Percentiles rank a stretch among this genome's conserved stretches.
phyloP scores from a whole-genome alignment of 192 early-diverging fungal species.

The Anaeromyces robustus region DNA sequence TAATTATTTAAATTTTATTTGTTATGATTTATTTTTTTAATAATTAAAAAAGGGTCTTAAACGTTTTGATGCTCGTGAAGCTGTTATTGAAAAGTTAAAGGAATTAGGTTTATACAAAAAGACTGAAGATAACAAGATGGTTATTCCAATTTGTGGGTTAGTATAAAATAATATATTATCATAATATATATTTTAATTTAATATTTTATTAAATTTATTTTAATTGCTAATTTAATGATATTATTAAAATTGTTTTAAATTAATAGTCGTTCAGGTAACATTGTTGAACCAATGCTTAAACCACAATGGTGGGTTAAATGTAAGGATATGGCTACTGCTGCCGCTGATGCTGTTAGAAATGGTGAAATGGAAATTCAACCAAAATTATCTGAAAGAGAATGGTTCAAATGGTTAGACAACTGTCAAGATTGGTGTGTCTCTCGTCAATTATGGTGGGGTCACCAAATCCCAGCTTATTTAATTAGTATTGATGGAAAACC shows the following conservation, averaged over 20 bases:
- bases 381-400: slow-evolving; percentile 73
- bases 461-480: slow-evolving; percentile 89
- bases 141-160: slow-evolving; percentile 67
- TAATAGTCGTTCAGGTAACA: slow-evolving; percentile 58
- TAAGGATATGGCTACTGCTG: slow-evolving; percentile 68
- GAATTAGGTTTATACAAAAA: slow-evolving; percentile 74
- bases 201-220: no score
- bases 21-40: no score
- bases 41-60: slow-evolving; percentile 43
- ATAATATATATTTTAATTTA: no score
- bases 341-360: slow-evolving; percentile 52
- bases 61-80: slow-evolving; percentile 83
- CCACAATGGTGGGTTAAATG: slow-evolving; percentile 99
- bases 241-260: no score
- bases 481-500: slow-evolving; percentile 56
- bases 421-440: slow-evolving; percentile 91
- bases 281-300: slow-evolving; percentile 96
- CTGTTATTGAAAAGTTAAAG: slow-evolving; percentile 75
- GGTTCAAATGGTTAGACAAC: slow-evolving; percentile 90
- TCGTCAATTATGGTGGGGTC: slow-evolving; percentile 99
- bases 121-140: slow-evolving; percentile 84
- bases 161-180: slow-evolving; percentile 50
- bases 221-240: no score
- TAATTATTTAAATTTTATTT: no score
- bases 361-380: slow-evolving; percentile 75